phyloP scores from a whole-genome alignment of 768 basidiomycete species.

The Trametes gibbosa region DNA sequence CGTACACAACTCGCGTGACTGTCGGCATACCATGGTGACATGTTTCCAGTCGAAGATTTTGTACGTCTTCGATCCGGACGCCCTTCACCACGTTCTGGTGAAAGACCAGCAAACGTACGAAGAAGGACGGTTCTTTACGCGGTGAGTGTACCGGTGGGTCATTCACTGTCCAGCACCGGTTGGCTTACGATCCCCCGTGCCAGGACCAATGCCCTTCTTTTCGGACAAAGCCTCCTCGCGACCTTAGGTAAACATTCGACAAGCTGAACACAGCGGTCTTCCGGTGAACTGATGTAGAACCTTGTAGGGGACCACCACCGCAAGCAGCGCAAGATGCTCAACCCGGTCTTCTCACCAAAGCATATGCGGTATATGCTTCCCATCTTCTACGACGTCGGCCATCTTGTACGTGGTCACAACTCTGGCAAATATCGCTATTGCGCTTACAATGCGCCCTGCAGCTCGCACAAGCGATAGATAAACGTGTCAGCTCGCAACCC shows the following conservation, averaged over 20 bases:
- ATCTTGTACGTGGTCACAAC: neutral
- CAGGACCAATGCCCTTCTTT: neutral
- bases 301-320: constrained; percentile 15
- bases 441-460: neutral
- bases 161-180: neutral
- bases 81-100: constrained; percentile 19
- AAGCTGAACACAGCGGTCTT: neutral
- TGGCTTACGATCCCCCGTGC: neutral
- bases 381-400: constrained; percentile 15
- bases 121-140: constrained; percentile 5
- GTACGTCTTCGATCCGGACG: constrained; percentile 18
- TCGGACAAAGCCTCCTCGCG: neutral
- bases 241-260: neutral
- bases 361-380: constrained; percentile 23
- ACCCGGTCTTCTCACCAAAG: constrained; percentile 18
- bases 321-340: constrained; percentile 22
- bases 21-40: neutral
- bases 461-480: constrained; percentile 4
- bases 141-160: neutral
- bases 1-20: neutral
- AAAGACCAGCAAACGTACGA: constrained; percentile 23
- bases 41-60: neutral
- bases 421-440: neutral
- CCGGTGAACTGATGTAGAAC: no score
- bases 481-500: neutral